Base-by-base conservation (phyloP, 2,329 filamentous ascomycete genomes). In the Aspergillus fijiensis region DNA sequence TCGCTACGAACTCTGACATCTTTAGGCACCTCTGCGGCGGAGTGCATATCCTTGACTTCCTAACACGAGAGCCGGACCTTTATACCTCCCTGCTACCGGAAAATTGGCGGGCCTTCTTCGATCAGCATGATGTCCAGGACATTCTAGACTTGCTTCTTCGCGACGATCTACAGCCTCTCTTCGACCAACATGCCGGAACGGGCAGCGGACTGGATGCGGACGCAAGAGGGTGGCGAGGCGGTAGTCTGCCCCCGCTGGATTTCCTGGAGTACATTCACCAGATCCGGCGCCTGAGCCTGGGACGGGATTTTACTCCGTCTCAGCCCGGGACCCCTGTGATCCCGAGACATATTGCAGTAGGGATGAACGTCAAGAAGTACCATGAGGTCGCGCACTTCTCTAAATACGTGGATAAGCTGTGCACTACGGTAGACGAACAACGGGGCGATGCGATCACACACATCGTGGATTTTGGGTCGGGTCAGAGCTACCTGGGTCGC, bases 11-110 rank as follows among this genome's bases (percentile, higher is more conserved):
- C 2, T 90, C 89, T 50, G 85, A 88, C 57, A 81, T 92, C 1
- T 92, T 97, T 67, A 89, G 91, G 65, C 91, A 91, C 27, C 83
- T 99, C n/a, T 96, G 92, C 72, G 95, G 95, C 57, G 93, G 94
- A n/a, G 91, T 98, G 0, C 95, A 99, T 72, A 93, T 99, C 63
- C 83, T 98, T 59, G 95, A 99, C 74, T 98, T 99, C 77, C 92
- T 97, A 78, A 97, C 92, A 2, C 86, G 87, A 48, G 86, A 92
- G 51, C 91, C 92, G 5, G 89, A 92, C 64, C 83, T 97, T 0
- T 99, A 96, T 74, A 85, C 89, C 55, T 82, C 84, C 1, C 84
- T 94, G 1, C 76, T 99, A 1, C 91, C 92, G 0, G 74, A 84
- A 61, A 87, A 92, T 75, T 99, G 95, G 95, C 86, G 91, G 64